Evolutionary conservation across 2,329 filamentous ascomycete species (phyloP).

Genomic region (Chaetomium olivaceum): DNA sequence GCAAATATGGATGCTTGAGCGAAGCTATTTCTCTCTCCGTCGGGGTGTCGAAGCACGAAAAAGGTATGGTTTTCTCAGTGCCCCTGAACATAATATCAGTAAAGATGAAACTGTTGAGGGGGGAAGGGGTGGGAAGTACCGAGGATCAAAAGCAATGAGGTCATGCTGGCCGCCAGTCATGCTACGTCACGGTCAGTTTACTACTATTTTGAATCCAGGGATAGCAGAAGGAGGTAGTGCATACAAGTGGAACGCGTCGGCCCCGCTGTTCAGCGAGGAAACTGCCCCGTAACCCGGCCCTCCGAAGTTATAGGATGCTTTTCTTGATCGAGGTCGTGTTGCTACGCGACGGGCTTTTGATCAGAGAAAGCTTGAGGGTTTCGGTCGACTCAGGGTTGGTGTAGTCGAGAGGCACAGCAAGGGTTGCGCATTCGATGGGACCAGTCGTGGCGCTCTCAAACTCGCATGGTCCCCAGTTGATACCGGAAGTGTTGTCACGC

Average conservation of each 20-base stretch:
- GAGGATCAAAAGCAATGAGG: slow-evolving; percentile 16
- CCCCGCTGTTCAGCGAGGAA: background rate
- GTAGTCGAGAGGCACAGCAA: slow-evolving; percentile 5
- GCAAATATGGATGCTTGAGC: background rate
- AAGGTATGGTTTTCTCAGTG: slow-evolving; percentile 11
- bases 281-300: slow-evolving; percentile 14
- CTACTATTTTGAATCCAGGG: background rate
- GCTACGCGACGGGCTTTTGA: slow-evolving; percentile 13
- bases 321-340: background rate
- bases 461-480: slow-evolving; percentile 4
- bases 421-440: slow-evolving; percentile 1
- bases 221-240: background rate
- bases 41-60: slow-evolving; percentile 11
- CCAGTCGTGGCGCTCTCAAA: background rate
- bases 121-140: background rate
- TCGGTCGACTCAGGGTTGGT: slow-evolving; percentile 3
- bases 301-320: slow-evolving; percentile 20
- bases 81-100: background rate
- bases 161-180: slow-evolving; percentile 20
- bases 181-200: background rate
- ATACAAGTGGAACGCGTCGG: slow-evolving; percentile 10
- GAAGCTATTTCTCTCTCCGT: background rate
- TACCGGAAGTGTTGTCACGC: background rate
- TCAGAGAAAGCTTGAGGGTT: slow-evolving; percentile 9
- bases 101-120: too few relatives aligned